Base-by-base conservation (phyloP, 148 eudicot genomes). In the Bassia scoparia region DNA sequence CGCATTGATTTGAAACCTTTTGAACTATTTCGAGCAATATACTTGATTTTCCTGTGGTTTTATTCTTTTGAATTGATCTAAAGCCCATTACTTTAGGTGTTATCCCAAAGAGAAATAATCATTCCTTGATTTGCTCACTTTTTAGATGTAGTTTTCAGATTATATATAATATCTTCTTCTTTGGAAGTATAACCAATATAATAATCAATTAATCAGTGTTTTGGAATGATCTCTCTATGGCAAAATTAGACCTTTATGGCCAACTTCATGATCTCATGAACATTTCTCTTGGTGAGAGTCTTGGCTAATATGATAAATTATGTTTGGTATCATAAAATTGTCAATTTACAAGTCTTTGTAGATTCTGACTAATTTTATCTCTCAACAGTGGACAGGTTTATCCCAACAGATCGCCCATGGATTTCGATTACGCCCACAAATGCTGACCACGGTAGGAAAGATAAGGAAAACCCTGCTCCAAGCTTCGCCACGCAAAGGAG, bases 381-480 rank as follows among this genome's bases (percentile, higher is more conserved):
- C 26, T 31, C 20, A 49, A 89, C 88, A 96, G 74, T 91, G 96
- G 98, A 94, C 75, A 89, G 97, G 75, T 95, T 91, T 67, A 95
- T 95, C 20, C 98, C 1, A 95, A 95, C 80, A 78, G 96, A 46
- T 91, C 96, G 0, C 97, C 97, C 0, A 95, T 95, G 97, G 96
- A 95, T 75, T 88, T 91, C 13, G 96, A 95, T 26, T 95, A 81
- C 58, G 98, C 98, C 0, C 91, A 88, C 61, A 83, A 81, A 91
- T 89, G 97, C 80, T 95, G 52, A 95, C 92, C 5, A 95, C 59
- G 90, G 85, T 48, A 75, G 82, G 83, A 91, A 87, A 83, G 93
- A 82, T 46, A 91, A 91, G 87, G 92, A 89, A 80, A 91, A 95
- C 70, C 89, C 96, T 24, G 84, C 80, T 52, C 77, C 56, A 17